Evolutionary conservation across 352 stramenopile species (phyloP).

Genomic region (Phytophthora brassicae): DNA sequence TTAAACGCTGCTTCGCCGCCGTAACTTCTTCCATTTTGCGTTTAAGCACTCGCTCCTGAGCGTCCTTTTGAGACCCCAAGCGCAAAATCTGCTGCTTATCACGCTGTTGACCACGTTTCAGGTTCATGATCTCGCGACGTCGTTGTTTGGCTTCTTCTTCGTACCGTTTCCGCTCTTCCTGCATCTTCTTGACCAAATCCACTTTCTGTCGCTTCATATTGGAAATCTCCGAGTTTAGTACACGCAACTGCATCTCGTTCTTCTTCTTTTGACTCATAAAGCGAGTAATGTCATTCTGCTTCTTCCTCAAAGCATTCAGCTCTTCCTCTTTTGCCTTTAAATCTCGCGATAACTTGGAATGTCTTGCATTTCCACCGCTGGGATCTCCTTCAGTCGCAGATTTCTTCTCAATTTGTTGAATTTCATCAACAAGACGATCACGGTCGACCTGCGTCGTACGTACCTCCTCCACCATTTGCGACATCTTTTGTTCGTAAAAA

Average conservation of each 20-base stretch:
- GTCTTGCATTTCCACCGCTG: slow-evolving; percentile 47
- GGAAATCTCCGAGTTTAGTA: slow-evolving; percentile 77
- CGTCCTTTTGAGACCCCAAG: slow-evolving; percentile 80
- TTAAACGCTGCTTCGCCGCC: slow-evolving; percentile 75
- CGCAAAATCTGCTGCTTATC: slow-evolving; percentile 86
- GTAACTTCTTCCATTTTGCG: slow-evolving; percentile 88
- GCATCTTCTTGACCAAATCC: slow-evolving; percentile 88
- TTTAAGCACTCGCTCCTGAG: slow-evolving; percentile 85
- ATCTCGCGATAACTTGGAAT: slow-evolving; percentile 74
- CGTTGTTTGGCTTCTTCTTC: slow-evolving; percentile 82
- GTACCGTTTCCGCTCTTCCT: slow-evolving; percentile 81
- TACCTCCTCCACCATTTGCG: slow-evolving; percentile 80
- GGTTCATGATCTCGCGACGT: slow-evolving; percentile 71
- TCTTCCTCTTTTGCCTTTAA: slow-evolving; percentile 81
- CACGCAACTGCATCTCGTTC: slow-evolving; percentile 82
- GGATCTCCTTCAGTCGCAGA: slow-evolving; percentile 56
- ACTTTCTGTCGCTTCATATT: slow-evolving; percentile 91
- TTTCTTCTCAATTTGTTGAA: slow-evolving; percentile 71
- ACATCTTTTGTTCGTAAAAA: slow-evolving; percentile 86
- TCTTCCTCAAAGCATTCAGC: slow-evolving; percentile 69
- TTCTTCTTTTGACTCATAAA: slow-evolving; percentile 88
- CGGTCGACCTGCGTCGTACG: slow-evolving; percentile 59
- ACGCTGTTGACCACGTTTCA: slow-evolving; percentile 80
- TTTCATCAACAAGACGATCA: slow-evolving; percentile 77
- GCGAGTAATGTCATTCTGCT: slow-evolving; percentile 81